Evolutionary conservation across 2,329 filamentous ascomycete species (phyloP), one percentile per base, ranked within the genome.

Genomic region (Triangularia verruculosa): DNA sequence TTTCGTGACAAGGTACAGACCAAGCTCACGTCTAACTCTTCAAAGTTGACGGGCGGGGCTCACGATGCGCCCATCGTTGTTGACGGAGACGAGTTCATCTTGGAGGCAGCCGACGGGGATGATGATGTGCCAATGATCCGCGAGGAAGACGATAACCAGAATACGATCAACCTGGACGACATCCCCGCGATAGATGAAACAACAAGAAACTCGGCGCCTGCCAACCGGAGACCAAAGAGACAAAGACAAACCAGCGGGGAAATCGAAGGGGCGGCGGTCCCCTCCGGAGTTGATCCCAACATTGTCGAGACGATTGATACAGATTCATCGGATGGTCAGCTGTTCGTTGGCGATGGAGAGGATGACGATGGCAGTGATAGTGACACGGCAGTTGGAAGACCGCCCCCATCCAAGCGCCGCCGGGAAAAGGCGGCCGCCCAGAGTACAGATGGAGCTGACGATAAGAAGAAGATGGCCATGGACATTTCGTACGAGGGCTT

Each of bases 401-500:
- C 78, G 66, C 78, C 80, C 25, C 70, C 76, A 30, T 30, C 24
- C 20, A 85, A 84, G 74, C 79, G 80, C 61, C 76, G 74, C 70
- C 78, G 74, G 72, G 78, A 78, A 39, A 72, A 34, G 12, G 64
- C 65, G 30, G 70, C 61, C 32, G 67, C 61, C 8, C 74, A 72
- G 56, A 68, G 68, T 32, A 72, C 72, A 57, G 66, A 55, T 72
- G 77, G 73, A 17, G 74, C 75, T 9, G 87, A 90, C 63, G 90
- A 96, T 72, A 96, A 97, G 78, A 97, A 99, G 80, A 98, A 97
- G 76, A 79, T 96, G 70, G 86, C 85, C 20, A 86, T 97, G 80
- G 89, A 90, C 66, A 95, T 94, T 25, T 89, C 88, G 13, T 99
- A 98, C 77, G 93, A 98, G 72, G 94, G 95, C 8, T 98, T 98